phyloP scores from a whole-genome alignment of 2,329 filamentous ascomycete genomes.

The Graphiopsis chlorocephala region DNA sequence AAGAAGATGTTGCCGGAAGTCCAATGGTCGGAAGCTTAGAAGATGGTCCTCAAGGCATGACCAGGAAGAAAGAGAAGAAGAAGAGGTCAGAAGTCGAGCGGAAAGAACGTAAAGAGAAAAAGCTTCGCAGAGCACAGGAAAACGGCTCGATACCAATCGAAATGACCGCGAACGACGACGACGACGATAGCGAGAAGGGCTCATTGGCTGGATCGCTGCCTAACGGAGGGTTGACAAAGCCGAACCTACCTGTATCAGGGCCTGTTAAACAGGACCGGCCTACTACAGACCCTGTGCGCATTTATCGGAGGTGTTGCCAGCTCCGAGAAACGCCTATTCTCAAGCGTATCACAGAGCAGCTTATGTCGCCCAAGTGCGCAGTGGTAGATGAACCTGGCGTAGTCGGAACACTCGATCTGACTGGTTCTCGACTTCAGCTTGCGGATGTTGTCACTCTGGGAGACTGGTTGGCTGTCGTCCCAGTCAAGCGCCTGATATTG shows the following conservation, averaged over 20 bases:
- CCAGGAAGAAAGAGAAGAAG: conserved; percentile 90
- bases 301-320: conserved; percentile 93
- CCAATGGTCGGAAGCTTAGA: conserved; percentile 26
- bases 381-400: conserved; percentile 66
- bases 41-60: conserved; percentile 36
- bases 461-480: conserved; percentile 91
- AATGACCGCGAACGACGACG: conserved; percentile 65
- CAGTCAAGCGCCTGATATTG: conserved; percentile 78
- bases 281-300: conserved; percentile 85
- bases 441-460: conserved; percentile 83
- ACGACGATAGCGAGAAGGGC: conserved; percentile 45
- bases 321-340: conserved; percentile 87
- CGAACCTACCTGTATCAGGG: conserved; percentile 40
- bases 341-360: conserved; percentile 86
- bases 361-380: conserved; percentile 67
- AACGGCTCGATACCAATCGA: conserved; percentile 86
- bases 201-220: conserved; percentile 8
- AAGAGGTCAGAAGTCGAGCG: conserved; percentile 90
- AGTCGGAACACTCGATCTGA: conserved; percentile 78
- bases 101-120: conserved; percentile 88
- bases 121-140: conserved; percentile 77
- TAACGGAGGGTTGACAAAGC: conserved; percentile 20
- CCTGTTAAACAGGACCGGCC: conserved; percentile 60
- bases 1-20: conserved; percentile 26
- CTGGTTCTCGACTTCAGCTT: conserved; percentile 77